Percentiles rank a stretch among this genome's conserved stretches.
Conservation (phyloP, 75 land plant genomes). For the Isoetes taiwanensis region DNA sequence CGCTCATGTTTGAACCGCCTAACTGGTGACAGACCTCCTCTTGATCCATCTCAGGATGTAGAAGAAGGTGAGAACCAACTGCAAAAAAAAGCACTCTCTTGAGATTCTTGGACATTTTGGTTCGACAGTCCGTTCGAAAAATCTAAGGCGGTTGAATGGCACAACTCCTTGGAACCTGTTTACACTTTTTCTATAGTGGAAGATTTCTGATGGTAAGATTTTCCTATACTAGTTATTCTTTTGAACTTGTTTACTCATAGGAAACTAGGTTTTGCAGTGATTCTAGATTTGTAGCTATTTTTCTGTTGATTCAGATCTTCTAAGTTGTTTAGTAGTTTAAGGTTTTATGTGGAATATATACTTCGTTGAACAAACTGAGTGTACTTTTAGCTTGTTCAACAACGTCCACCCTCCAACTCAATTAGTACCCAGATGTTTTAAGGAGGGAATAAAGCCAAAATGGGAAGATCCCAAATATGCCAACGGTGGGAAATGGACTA, state of each 20-base stretch:
- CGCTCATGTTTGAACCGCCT: too few relatives aligned
- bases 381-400: conserved; percentile 62
- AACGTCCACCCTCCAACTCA: conserved; percentile 67
- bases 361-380: too few relatives aligned
- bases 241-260: not conserved
- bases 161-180: conserved; percentile 51
- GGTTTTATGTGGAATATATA: not conserved
- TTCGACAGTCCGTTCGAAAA: conserved; percentile 56
- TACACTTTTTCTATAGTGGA: conserved; percentile 59
- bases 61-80: conserved; percentile 11
- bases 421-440: conserved; percentile 56
- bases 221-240: not conserved
- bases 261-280: not conserved
- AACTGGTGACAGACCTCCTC: too few relatives aligned
- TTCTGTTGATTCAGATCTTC: not conserved
- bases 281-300: not conserved
- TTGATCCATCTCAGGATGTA: too few relatives aligned
- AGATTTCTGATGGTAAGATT: conserved; percentile 58
- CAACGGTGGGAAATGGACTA: conserved; percentile 83
- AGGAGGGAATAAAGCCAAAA: conserved; percentile 73
- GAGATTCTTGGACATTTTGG: conserved; percentile 84
- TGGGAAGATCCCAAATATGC: conserved; percentile 94
- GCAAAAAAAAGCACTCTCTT: conserved; percentile 29
- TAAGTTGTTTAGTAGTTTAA: not conserved
- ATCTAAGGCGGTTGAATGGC: conserved; percentile 48